Evolutionary conservation across 768 basidiomycete genomes (phyloP), one percentile per base, ranked within the genome.

Genomic region (Clitopilus passeckerianus): DNA sequence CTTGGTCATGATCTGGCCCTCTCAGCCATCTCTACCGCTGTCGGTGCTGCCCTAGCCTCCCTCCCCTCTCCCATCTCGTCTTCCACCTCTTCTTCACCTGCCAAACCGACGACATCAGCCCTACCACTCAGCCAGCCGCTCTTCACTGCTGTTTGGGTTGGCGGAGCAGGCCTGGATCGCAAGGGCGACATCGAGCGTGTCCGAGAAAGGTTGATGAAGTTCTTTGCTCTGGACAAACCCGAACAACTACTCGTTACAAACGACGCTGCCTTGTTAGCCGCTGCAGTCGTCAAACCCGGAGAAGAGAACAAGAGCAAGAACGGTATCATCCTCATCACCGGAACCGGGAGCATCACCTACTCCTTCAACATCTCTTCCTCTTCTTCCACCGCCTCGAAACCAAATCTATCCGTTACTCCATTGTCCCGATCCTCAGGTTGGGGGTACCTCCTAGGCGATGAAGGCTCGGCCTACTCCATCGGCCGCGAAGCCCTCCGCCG

Each of bases 381-480:
- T 7, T 23, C 37, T 4, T 30, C 37, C 14, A 41, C 5, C 14
- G 3, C 37, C 10, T 14, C 56, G 53, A 37, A 53, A 35, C 53
- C 54, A 37, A 60, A 57, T 43, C 62, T 62, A 23, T 62, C 35
- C 55, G 57, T 65, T 30, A 23, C 41, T 1, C 63, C 67, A 6
- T 6, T 66, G 1, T 64, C 62, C 12, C 66, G 70, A 10, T 54
- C 66, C 2, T 65, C 67, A 14, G 67, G 68, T 8, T 69, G 67
- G 70, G 70, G 67, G 12, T 70, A 69, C 43, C 61, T 71, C 12
- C 62, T 69, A 20, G 68, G 67, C 20, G 67, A 71, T 54, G 68
- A 68, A 62, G 68, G 67, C 16, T 70, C 68, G 10, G 68, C 65
- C 5, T 70, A 65, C 35, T 60, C 43, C 6, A 70, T 71, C 30